Evolutionary conservation across 768 basidiomycete species (phyloP), one percentile per base, ranked within the genome.

Genomic region (Phylloporus scabripes): DNA sequence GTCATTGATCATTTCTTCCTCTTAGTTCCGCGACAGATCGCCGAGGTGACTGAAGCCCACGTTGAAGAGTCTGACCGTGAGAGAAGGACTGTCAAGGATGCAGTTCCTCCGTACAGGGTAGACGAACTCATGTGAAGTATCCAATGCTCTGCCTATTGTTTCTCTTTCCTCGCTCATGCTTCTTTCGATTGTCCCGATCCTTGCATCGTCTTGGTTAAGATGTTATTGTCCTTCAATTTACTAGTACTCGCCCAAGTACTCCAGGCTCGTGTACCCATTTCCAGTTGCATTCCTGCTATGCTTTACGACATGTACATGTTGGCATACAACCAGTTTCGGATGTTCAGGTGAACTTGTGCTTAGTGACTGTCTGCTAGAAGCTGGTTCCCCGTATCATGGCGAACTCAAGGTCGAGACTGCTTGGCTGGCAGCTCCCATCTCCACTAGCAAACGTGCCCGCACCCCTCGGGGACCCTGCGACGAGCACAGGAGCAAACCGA

Each of bases 391-490:
- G 83, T 23, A 70, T 63, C 11, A 56, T 51, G 14, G 79, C 81
- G n/a, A 83, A 56, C 44, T 76, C 72, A 31, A 75, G 67, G 59
- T 86, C 83, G 32, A 78, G 70, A 1, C 58, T 51, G 7, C 66
- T 60, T 2, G 84, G 80, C 55, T 74, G 64, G 47, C 82, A 78
- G 3, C 66, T 60, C 2, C 80, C 82, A 52, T 73, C 68, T 2
- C 61, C 31, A 1, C 63, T 73, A 18, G 81, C 75, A 46, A 74
- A 73, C 7, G 82, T 78, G 20, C 83, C 85, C n/a, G 87, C 83
- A 45, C 87, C 88, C 79, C 81, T 91, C 11, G 88, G 80, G 6
- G 85, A 83, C 21, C 85, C 85, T 83, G 45, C 40, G 15, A 33
- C n/a, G 8, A 17, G 1, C 5, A 9, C 5, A 18, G 18, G 17